A percentile compares a stretch with the other conserved stretches of the same genome.
phyloP scores from a whole-genome alignment of 192 early-diverging fungal species.

The Chytriomyces confervae region DNA sequence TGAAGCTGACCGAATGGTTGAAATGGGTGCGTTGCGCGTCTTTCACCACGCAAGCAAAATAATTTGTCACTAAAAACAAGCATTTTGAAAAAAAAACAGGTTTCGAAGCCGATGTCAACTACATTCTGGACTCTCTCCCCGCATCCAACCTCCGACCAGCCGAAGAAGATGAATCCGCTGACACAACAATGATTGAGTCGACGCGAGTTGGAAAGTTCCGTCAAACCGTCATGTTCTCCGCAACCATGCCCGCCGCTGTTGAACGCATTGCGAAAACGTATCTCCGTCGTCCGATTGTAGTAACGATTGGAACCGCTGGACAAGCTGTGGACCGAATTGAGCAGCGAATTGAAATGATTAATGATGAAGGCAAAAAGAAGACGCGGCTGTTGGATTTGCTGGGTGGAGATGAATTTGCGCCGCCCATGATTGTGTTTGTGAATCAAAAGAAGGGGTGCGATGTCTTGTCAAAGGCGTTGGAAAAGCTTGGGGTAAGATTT shows the following conservation, averaged over 20 bases:
- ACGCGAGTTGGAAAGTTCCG: conserved; percentile 62
- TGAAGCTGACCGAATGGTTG: conserved; percentile 89
- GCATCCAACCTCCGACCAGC: conserved; percentile 88
- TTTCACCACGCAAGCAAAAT: background rate
- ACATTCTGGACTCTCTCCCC: conserved; percentile 92
- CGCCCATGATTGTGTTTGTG: conserved; percentile 97
- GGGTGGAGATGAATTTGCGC: conserved; percentile 62
- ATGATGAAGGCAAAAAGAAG: conserved; percentile 83
- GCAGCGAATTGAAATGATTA: conserved; percentile 93
- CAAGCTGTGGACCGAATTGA: conserved; percentile 96
- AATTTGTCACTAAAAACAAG: background rate
- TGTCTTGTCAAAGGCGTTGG: conserved; percentile 78
- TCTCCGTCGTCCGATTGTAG: conserved; percentile 86
- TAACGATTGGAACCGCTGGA: conserved; percentile 95
- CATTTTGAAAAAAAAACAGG: conserved; percentile 39
- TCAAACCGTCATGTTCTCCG: conserved; percentile 99
- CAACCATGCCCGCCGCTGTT: conserved; percentile 95
- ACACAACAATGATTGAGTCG: conserved; percentile 24
- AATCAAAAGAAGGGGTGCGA: conserved; percentile 96
- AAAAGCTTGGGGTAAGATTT: conserved; percentile 71
- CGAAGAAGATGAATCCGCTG: conserved; percentile 53
- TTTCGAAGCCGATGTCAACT: conserved; percentile 95
- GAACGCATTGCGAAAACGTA: conserved; percentile 95
- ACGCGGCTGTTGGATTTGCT: conserved; percentile 80
- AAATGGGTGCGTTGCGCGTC: conserved; percentile 38